A percentile compares a stretch with the other conserved stretches of the same genome.
Evolutionary conservation across 176 grass and related monocot species (phyloP).

Genomic region (Oryza glaberrima): DNA sequence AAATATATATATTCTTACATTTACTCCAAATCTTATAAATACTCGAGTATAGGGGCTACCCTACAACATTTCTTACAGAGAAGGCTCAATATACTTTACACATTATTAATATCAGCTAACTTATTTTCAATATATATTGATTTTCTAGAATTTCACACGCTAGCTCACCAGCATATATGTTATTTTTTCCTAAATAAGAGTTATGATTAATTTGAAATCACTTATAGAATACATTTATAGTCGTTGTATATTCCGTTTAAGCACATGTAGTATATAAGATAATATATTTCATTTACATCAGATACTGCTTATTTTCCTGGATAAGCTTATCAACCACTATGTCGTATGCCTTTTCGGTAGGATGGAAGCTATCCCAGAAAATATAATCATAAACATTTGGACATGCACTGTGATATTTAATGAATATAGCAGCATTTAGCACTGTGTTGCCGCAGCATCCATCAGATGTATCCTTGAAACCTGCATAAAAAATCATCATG

Average conservation of each 20-base stretch:
- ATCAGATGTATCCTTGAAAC: constrained; percentile 38
- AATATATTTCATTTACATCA: constrained; percentile 33
- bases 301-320: constrained; percentile 4
- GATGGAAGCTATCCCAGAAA: constrained; percentile 68
- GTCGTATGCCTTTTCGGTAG: constrained; percentile 45
- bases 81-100: too few species aligned
- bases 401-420: constrained; percentile 45
- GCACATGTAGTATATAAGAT: neutral
- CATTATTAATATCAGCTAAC: too few species aligned
- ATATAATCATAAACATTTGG: constrained; percentile 49
- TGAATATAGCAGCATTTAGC: constrained; percentile 42
- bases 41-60: too few species aligned
- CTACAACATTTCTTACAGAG: too few species aligned
- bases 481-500: constrained; percentile 20
- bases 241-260: neutral
- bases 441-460: constrained; percentile 37
- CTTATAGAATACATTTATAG: neutral
- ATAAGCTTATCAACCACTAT: constrained; percentile 53
- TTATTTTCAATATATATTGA: too few species aligned
- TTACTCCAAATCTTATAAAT: too few species aligned
- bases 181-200: neutral
- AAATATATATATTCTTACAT: too few species aligned
- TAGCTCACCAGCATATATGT: neutral
- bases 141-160: too few species aligned
- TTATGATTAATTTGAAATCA: neutral